Evolutionary conservation across 805 yeast genomes (phyloP).

Genomic region (Metschnikowia anglica): DNA sequence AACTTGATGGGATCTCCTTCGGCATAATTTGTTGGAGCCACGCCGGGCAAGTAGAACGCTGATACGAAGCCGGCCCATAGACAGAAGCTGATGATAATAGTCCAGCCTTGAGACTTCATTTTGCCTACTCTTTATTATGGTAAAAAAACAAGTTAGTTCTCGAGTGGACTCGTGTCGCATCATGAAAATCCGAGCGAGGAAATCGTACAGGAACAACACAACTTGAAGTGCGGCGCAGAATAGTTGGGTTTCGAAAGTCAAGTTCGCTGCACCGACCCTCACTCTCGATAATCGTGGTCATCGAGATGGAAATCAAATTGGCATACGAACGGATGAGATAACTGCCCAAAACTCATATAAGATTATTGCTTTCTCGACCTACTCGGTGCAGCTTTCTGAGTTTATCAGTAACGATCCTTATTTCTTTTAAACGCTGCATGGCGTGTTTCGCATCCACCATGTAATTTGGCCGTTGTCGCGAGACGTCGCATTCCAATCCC

Average conservation of each 20-base stretch:
- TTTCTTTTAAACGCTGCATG: slow-evolving; percentile 8
- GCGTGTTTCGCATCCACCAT: slow-evolving; percentile 13
- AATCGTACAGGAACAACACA: slow-evolving; percentile 4
- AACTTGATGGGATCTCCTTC: slow-evolving; percentile 72
- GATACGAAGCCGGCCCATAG: slow-evolving; percentile 21
- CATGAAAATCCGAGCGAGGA: slow-evolving; percentile 4
- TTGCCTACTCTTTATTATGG: not conserved
- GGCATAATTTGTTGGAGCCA: slow-evolving; percentile 87
- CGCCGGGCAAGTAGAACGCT: slow-evolving; percentile 92
- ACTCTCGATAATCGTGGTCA: no score
- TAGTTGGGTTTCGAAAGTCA: no score
- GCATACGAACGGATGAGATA: no score
- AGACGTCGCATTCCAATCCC: slow-evolving; percentile 17
- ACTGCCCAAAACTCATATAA: not conserved
- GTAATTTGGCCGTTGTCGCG: slow-evolving; percentile 16
- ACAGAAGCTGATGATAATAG: slow-evolving; percentile 18
- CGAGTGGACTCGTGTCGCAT: slow-evolving; percentile 7
- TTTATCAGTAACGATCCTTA: slow-evolving; percentile 11
- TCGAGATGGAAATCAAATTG: no score
- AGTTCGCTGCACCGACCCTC: no score
- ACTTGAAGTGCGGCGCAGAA: not conserved
- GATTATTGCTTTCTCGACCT: not conserved
- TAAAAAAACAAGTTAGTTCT: not conserved
- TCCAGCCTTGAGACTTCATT: slow-evolving; percentile 19
- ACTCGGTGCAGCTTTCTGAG: slow-evolving; percentile 7